Conservation (phyloP, 2,329 filamentous ascomycete genomes). For the Diaporthe capsici region DNA sequence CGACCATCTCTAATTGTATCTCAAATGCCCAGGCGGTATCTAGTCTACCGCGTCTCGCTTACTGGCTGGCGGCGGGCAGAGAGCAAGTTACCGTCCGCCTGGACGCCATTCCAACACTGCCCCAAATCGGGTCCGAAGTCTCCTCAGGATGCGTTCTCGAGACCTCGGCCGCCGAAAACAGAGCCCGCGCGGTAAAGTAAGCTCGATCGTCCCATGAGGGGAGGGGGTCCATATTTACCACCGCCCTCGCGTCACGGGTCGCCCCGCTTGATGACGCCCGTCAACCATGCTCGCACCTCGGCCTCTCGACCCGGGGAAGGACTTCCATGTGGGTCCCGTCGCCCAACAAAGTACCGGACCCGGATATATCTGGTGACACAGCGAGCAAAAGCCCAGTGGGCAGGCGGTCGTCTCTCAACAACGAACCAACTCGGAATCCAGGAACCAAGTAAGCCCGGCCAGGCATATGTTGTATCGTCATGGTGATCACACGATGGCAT, state of each 20-base stretch:
- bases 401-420: not conserved
- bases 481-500: conserved; percentile 11
- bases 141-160: not conserved
- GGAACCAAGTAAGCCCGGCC: not conserved
- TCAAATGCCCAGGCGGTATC: not conserved
- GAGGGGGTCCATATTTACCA: conserved; percentile 22
- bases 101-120: not conserved
- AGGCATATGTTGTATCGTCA: not conserved
- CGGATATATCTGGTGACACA: conserved; percentile 25
- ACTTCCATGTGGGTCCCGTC: conserved; percentile 14
- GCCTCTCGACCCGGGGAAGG: conserved; percentile 22
- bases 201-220: conserved; percentile 9
- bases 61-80: not conserved
- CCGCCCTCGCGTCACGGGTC: conserved; percentile 13
- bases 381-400: conserved; percentile 21
- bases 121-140: not conserved
- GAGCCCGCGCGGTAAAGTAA: not conserved
- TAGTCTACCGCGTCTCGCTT: not conserved
- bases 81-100: not conserved
- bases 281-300: not conserved
- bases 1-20: not conserved
- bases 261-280: conserved; percentile 25
- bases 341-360: conserved; percentile 23
- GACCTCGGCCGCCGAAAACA: not conserved
- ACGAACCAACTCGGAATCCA: not conserved